phyloP scores from a whole-genome alignment of 75 land plant species.

The Isoetes taiwanensis region DNA sequence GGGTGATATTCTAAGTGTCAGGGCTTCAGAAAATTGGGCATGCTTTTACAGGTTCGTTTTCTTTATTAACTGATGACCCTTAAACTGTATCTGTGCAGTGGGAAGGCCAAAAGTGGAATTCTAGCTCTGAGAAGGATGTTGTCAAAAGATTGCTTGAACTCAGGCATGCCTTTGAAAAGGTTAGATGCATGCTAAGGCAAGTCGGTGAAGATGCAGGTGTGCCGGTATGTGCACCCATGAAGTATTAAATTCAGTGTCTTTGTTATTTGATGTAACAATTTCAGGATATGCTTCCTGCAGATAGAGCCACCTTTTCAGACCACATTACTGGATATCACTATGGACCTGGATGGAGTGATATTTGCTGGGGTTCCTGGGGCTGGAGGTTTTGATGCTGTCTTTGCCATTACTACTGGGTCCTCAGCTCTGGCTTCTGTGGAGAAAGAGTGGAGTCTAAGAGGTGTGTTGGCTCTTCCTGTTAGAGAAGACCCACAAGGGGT shows the following conservation, averaged over 20 bases:
- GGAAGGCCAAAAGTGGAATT: conserved; percentile 22
- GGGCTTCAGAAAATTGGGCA: no score
- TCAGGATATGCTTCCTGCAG: conserved; percentile 25
- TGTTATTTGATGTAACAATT: background rate
- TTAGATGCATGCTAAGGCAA: conserved; percentile 46
- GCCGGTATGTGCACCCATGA: conserved; percentile 42
- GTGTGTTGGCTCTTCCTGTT: conserved; percentile 66
- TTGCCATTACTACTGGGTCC: conserved; percentile 64
- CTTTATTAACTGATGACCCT: no score
- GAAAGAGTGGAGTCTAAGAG: conserved; percentile 49
- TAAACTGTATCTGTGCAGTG: conserved; percentile 68
- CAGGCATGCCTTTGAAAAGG: conserved; percentile 53
- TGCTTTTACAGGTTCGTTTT: no score
- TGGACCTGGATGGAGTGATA: conserved; percentile 74
- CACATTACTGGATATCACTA: conserved; percentile 55
- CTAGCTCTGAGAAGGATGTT: conserved; percentile 19
- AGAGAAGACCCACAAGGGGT: conserved; percentile 84
- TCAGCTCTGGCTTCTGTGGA: conserved; percentile 30
- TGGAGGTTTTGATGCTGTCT: conserved; percentile 94
- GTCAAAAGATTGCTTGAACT: conserved; percentile 51
- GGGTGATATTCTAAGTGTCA: no score
- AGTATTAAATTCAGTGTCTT: background rate
- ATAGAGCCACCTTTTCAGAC: conserved; percentile 90
- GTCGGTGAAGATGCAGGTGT: conserved; percentile 94
- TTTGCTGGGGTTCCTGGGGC: conserved; percentile 99